Base-by-base conservation (phyloP, 768 basidiomycete species). In the Galerina sulciceps region DNA sequence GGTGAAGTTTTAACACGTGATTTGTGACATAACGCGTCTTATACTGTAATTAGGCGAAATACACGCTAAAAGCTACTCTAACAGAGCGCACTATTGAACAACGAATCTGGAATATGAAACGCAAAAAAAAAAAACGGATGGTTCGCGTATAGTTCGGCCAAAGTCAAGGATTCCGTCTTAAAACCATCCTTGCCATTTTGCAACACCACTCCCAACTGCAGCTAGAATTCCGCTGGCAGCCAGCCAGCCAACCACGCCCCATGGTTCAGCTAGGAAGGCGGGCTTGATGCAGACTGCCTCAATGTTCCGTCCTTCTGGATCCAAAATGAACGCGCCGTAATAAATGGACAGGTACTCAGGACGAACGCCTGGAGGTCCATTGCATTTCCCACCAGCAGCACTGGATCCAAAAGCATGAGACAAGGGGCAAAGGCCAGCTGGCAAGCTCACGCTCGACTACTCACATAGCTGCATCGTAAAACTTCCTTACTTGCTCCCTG, bases 271-370 rank as follows among this genome's bases (percentile, higher is more conserved):
- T 40, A 59, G 60, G 36, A 63, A 66, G 20, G 37, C 65, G 13
- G 65, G 63, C 53, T 58, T 65, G 14, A 69, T 17, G 61, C 66
- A 67, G 10, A 67, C 65, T 6, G 62, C 71, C 58, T 72, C 69
- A 49, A 69, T 64, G 57, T 72, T 72, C 42, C 67, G 57, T 10
- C 69, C 71, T 38, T 70, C 71, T 2, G 68, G 57, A 22, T 72
- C 69, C 34, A 63, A 47, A 11, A 72, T 62, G 43, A 65, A 72
- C 10, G 71, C 71, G 2, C 59, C 69, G 35, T 72, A 72, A 54
- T 72, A 69, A 18, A 58, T 63, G 10, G 60, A 38, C 15, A 61
- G 60, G 55, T 69, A 69, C 10, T 72, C 47, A 8, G 65, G 65
- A 26, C 69, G 67, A 11, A 59, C 58, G 14, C 70, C 70, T 26